Base-by-base conservation (phyloP, 2,329 filamentous ascomycete species). In the Neopestalotiopsis rosae region DNA sequence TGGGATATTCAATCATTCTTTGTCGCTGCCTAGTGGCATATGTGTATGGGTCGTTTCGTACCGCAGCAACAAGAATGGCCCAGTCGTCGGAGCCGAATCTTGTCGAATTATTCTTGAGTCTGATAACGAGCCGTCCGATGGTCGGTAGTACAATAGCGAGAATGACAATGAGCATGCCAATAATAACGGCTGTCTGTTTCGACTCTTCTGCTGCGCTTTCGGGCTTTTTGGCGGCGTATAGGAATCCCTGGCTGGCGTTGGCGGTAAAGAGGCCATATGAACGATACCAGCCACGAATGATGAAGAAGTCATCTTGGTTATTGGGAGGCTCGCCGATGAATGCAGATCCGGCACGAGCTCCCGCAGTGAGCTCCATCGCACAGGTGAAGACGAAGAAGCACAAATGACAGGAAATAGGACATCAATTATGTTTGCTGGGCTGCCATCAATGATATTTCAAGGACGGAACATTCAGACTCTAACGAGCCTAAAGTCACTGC, bases 1-100 rank as follows among this genome's bases (percentile, higher is more conserved):
- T n/a, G n/a, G 6, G 34, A 38, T 38, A 10, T 38, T 38, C 34
- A 38, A 10, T 6, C 34, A 38, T 38, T 38, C 6, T 38, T 38
- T 6, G 34, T 7, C 10, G 34, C 34, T 38, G 34, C 34, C 34
- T 9, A 7, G 34, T 6, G 34, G 6, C 10, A 0, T 38, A 38
- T 38, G 6, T 38, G 34, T 38, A 7, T 4, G 38, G 10, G n/a
- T 6, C n/a, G 28, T 56, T 7, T 64, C 69, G 63, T 67, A 71
- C 69, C 66, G 69, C 65, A 61, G 69, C 69, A 28, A 69, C 17
- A 30, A 70, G 56, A 32, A 70, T 68, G 7, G 61, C 58, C 69
- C 69, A 70, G 30, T 70, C 69, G 45, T 70, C 69, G 24, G 67
- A 68, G 30, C 69, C 69, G 20, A 62, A 67, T 12, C 49, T 59